Base-by-base conservation (phyloP, 202 grass and related monocot genomes). In the Zoysia matrella region DNA sequence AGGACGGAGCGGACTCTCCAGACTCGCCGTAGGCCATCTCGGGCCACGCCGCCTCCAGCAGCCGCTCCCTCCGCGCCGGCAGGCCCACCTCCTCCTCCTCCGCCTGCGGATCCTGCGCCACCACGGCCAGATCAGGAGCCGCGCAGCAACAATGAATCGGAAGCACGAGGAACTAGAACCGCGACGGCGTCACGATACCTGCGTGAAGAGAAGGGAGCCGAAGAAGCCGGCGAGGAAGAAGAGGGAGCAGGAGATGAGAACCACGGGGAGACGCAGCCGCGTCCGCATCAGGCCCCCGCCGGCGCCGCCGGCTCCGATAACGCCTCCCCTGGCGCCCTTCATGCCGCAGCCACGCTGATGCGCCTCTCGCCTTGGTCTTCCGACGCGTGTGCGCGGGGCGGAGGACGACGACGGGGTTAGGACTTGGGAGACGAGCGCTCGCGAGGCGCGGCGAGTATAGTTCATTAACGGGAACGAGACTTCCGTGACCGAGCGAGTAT, bases 171-270 rank as follows among this genome's bases (percentile, higher is more conserved):
- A 4, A 0, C 47, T 8, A 15, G 47, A 48, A 30, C 10, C 14
- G 11, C 16, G 75, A 45, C 2, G 1, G 69, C 40, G 16, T 40
- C 5, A 7, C 2, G 14, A 45, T 69, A 98, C 96, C 91, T 95
- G 92, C 48, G 87, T 88, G 76, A 93, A 83, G 77, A 92, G 87
- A 60, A 91, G 47, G 61, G 96, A 92, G 77, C 82, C 92, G 83
- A 93, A 89, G 89, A 98, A 84, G 13, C 96, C 96, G 54, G 88
- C 83, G 51, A 98, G 81, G 85, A 95, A 98, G 83, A 98, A 98
- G 83, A 98, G 83, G 70, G 70, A 89, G 83, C 92, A 98, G 57
- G 68, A 95, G 85, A 98, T 15, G 60, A 93, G 74, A 64, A 89
- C 89, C 30, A 92, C 60, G 43, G 96, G 91, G 8, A 95, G 86